Evolutionary conservation across 495 filamentous ascomycete species (phyloP), one percentile per base, ranked within the genome.

Genomic region (Penicillium ucsense): DNA sequence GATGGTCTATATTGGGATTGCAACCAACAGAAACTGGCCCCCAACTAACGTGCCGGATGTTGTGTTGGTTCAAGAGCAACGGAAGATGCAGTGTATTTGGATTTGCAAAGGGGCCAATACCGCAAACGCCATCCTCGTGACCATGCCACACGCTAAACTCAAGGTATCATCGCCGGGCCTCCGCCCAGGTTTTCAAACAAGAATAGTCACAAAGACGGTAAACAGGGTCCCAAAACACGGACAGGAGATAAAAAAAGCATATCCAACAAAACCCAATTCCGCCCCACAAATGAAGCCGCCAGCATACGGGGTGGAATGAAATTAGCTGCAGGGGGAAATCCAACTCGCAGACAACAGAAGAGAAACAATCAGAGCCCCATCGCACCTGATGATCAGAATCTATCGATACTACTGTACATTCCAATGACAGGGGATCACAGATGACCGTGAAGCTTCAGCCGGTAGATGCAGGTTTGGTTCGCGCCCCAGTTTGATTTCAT

Each of bases 401-500:
- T 43, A 43, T 20, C 20, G 20, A 20, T 20, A 20, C 20, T 43
- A 43, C 31, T 20, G 30, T 8, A n/a, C 9, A 20, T 20, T 20
- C 20, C 1, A 20, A 20, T 20, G 20, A 20, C 20, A 20, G 20
- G 20, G 20, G 11, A n/a, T 56, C 54, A 72, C 9, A 59, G 32
- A 42, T 68, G 62, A 6, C 73, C 74, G 49, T 71, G 60, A 10
- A 76, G 30, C 42, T 66, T 69, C 33, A 74, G 33, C 8, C 72
- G 70, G 52, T 73, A 75, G 29, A 78, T 50, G 52, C 74, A 78
- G 0, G 72, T 75, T 35, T 64, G 51, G 11, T 66, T 49, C 3
- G 60, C 59, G 3, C 71, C 74, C 71, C 72, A 78, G 41, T 75
- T 78, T 3, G 63, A 66, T 11, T 65, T 73, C 6, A 73, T 63